Base-by-base conservation (phyloP, 2,329 filamentous ascomycete genomes). In the Claviceps citrina region DNA sequence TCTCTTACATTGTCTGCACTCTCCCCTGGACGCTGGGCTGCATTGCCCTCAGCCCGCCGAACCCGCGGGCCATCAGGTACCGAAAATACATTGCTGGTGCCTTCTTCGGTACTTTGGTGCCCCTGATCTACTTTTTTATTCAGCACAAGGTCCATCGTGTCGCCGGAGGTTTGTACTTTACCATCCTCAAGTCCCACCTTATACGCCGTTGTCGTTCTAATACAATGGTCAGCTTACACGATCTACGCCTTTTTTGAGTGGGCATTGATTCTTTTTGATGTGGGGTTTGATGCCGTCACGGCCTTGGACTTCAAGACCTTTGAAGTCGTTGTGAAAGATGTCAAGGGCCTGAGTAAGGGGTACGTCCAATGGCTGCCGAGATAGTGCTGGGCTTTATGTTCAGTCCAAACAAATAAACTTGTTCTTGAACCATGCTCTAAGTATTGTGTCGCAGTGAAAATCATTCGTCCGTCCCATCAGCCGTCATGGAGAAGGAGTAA, bases 171-270 rank as follows among this genome's bases (percentile, higher is more conserved):
- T 68, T 61, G 78, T 57, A 20, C 12, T 25, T 15, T 25, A 4
- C 4, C 16, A 26, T 39, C 13, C 5, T 5, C 18, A n/a, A 15
- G 7, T 15, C 20, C 24, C n/a, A 12, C 10, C 7, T 20, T 18
- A 22, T 12, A 5, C 3, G 12, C 5, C 7, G 18, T 22, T n/a
- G 12, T 25, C 22, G 33, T 36, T 26, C 27, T 30, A 15, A 32
- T 13, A 18, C n/a, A 41, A 43, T 49, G 38, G 50, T 32, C 52
- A 96, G 91, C 91, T 25, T 98, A 98, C 63, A 98, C 91, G 1
- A 93, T 72, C 39, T 98, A 98, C 61, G 81, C 91, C 47, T 95
- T 98, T 64, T 95, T 96, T 61, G 91, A 98, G 62, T 98, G 91
- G 91, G 70, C 86, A 18, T 70, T 98, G 46, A 86, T 98, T 55